Percentiles rank a stretch among this genome's conserved stretches.
These are phyloP conservation scores for Yamagishiella unicocca DNA, from an alignment of 139 green algal species.

Conservation along the genomic window DNA sequence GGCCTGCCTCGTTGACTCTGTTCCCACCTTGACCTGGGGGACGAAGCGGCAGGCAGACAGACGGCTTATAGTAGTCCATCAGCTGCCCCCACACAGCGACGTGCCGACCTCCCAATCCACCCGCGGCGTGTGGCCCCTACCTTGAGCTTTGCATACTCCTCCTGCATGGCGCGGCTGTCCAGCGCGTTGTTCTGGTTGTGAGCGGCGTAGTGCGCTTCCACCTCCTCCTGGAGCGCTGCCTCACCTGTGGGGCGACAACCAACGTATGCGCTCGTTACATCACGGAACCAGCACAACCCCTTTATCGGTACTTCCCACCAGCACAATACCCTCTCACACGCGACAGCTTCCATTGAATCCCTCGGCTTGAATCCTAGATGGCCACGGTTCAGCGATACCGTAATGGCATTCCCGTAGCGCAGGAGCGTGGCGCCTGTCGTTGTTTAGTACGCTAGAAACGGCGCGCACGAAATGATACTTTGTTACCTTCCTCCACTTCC, in stretches of 20 bases:
- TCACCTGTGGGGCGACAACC: conserved; percentile 38
- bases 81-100: not conserved
- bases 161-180: conserved; percentile 32
- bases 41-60: not conserved
- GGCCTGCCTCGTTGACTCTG: conserved; percentile 59
- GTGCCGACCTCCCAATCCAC: not conserved
- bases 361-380: too few species aligned
- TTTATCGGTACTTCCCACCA: too few species aligned
- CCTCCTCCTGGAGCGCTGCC: conserved; percentile 47
- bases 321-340: too few species aligned
- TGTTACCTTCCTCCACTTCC: conserved; percentile 45
- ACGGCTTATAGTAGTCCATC: too few species aligned
- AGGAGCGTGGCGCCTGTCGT: too few species aligned
- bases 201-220: conserved; percentile 41
- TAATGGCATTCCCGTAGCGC: too few species aligned
- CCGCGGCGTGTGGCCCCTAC: not conserved
- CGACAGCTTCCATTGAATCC: too few species aligned
- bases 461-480: too few species aligned
- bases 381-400: too few species aligned
- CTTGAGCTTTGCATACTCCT: conserved; percentile 41
- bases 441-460: too few species aligned
- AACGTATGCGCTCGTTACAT: too few species aligned
- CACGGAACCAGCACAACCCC: too few species aligned
- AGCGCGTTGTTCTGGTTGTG: conserved; percentile 19
- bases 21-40: conserved; percentile 51